Evolutionary conservation across 805 yeast genomes (phyloP).

Genomic region (Candida khao-thaluensis): DNA sequence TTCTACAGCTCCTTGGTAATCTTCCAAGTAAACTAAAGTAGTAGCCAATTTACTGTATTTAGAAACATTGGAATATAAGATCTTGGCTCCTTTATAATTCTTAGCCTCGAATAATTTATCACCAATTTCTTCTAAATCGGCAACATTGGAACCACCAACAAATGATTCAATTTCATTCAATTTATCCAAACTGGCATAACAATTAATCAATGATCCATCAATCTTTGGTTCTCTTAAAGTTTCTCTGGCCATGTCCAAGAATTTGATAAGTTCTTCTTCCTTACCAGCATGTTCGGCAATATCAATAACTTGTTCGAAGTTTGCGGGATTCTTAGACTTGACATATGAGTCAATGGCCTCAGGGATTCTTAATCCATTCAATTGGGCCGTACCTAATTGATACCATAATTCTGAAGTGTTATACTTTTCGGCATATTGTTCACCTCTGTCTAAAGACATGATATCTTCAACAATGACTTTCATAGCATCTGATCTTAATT

Average conservation of each 20-base stretch:
- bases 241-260: constrained; percentile 87
- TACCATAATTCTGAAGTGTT: constrained; percentile 89
- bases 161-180: constrained; percentile 80
- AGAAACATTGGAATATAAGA: constrained; percentile 79
- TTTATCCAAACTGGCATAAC: constrained; percentile 77
- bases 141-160: constrained; percentile 85
- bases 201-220: constrained; percentile 87
- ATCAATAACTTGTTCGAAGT: constrained; percentile 89
- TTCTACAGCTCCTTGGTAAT: constrained; percentile 95
- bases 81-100: constrained; percentile 90
- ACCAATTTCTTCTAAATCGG: constrained; percentile 88
- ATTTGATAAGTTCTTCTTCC: constrained; percentile 87
- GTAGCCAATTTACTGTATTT: constrained; percentile 96
- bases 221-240: constrained; percentile 86
- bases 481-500: constrained; percentile 74
- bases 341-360: constrained; percentile 92
- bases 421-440: constrained; percentile 84
- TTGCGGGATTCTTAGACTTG: constrained; percentile 86
- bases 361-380: constrained; percentile 86
- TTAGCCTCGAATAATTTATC: constrained; percentile 79
- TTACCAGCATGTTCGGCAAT: constrained; percentile 93
- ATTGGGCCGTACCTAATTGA: constrained; percentile 92
- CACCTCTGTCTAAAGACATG: constrained; percentile 93
- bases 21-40: constrained; percentile 88
- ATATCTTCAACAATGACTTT: constrained; percentile 89